Conservation (phyloP, 768 basidiomycete species). For the Collybia nuda region DNA sequence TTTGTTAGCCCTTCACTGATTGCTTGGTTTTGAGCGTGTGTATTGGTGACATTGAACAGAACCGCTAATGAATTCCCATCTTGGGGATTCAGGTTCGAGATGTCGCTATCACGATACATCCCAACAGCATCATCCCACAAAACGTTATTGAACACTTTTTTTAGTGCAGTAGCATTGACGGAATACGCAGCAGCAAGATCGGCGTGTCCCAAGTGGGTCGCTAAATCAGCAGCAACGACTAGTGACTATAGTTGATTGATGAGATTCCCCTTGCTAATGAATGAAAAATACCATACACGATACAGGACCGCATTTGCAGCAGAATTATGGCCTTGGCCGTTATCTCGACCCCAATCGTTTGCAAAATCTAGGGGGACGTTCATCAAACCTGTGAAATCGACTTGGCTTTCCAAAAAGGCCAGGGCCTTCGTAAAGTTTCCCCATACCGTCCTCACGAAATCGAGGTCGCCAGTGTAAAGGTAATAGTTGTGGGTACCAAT, state of each 20-base stretch:
- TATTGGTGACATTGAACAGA: slow-evolving; percentile 43
- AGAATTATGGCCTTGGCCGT: slow-evolving; percentile 45
- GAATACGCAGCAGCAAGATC: slow-evolving; percentile 24
- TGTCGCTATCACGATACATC: slow-evolving; percentile 47
- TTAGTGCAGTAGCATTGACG: slow-evolving; percentile 35
- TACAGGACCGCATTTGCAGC: slow-evolving; percentile 48
- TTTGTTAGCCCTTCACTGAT: slow-evolving; percentile 42
- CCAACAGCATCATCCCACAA: slow-evolving; percentile 44
- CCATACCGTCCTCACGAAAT: slow-evolving; percentile 43
- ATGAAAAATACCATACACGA: slow-evolving; percentile 21
- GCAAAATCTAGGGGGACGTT: slow-evolving; percentile 37
- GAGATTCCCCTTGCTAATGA: neutral
- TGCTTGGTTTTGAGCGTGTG: slow-evolving; percentile 32
- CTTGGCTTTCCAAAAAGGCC: slow-evolving; percentile 39
- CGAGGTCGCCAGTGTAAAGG: slow-evolving; percentile 47
- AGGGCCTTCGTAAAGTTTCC: slow-evolving; percentile 40
- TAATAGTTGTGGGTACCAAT: slow-evolving; percentile 41
- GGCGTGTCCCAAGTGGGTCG: slow-evolving; percentile 22
- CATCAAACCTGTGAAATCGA: slow-evolving; percentile 37
- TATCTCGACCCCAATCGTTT: slow-evolving; percentile 49
- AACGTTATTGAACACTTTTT: slow-evolving; percentile 36
- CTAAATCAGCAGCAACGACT: slow-evolving; percentile 34
- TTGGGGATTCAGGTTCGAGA: slow-evolving; percentile 41
- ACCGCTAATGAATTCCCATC: slow-evolving; percentile 51
- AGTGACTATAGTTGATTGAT: slow-evolving; percentile 23